Base-by-base conservation (phyloP, 805 yeast genomes). In the Teunomyces stri region DNA sequence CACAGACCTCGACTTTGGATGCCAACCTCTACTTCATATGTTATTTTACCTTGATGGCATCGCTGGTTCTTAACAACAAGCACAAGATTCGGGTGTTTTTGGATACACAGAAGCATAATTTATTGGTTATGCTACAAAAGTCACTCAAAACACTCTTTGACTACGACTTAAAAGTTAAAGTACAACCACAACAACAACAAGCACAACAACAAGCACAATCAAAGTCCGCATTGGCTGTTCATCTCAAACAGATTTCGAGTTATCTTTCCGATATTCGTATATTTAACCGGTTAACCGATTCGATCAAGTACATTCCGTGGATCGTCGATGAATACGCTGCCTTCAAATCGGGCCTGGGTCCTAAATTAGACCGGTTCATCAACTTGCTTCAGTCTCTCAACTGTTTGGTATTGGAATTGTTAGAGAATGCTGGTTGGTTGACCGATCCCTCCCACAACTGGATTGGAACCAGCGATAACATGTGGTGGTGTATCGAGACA, bases 391-490 rank as follows among this genome's bases (percentile, higher is more conserved):
- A 72, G 53, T 61, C 76, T 2, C 47, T 72, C 45, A 72, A 71
- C 51, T 71, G 76, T 51, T 60, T 71, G 42, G 57, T 68, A 2
- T 61, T 72, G 46, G 76, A 72, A 51, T 52, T 68, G 9, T 54
- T 72, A 16, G 78, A 72, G 45, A 72, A 72, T 48, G 72, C 68
- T 5, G 78, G 78, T 9, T 72, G 76, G 76, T 52, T 72, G 43
- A 70, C 75, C 4, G 78, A 72, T 22, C 34, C 75, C 5, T 76
- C 70, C 20, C 78, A 72, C 52, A 66, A 72, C 53, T 72, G 75
- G 74, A 62, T 72, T 9, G 72, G 72, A 22, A 72, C 76, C 22
- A 48, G 48, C 35, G 73, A 72, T 54, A 72, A 72, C 53, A 49
- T 49, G 42, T 66, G 60, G 51, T 72, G 76, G 76, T 68, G 74